Base-by-base conservation (phyloP, 129 eudicot species). In the Saposhnikovia divaricata region DNA sequence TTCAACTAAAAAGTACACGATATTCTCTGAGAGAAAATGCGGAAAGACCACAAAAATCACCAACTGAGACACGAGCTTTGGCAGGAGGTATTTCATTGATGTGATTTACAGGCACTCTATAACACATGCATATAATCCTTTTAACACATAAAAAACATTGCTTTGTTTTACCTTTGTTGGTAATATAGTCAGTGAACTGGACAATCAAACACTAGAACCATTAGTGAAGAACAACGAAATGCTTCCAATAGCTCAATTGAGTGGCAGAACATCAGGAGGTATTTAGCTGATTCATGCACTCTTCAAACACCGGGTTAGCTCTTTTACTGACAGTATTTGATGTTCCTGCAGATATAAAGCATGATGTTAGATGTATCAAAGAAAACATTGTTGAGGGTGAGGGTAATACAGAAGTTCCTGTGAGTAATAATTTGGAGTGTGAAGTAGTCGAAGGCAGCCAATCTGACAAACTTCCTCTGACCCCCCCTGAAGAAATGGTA, bases 401-500 rank as follows among this genome's bases (percentile, higher is more conserved):
- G 59, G 25, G 61, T 71, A 74, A 75, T 40, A 71, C 72, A 48
- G 74, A 81, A 59, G 83, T 71, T n/a, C 84, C 77, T 80, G 76
- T 87, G 65, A 81, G 85, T 79, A 38, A 80, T 65, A 86, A 86
- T 68, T 86, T 89, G 87, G 86, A 86, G 27, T 77, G 85, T 81
- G 68, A 84, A 78, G 79, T 57, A 39, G 72, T 40, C 53, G 83
- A 79, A n/a, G 78, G 38, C 81, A 78, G 86, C 47, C 80, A 37
- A 69, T 85, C 77, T 77, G 48, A 78, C 79, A 76, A 75, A 74
- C 15, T 74, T 74, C 45, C 50, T 59, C 79, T 9, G 78, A 80
- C 72, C 47, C 53, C 79, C 72, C 45, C 21, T 27, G 81, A 81
- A 48, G 74, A 69, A 38, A 48, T 46, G 55, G 23, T 66, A 71